phyloP scores from a whole-genome alignment of 768 basidiomycete species.

The Agrocybe praecox region DNA sequence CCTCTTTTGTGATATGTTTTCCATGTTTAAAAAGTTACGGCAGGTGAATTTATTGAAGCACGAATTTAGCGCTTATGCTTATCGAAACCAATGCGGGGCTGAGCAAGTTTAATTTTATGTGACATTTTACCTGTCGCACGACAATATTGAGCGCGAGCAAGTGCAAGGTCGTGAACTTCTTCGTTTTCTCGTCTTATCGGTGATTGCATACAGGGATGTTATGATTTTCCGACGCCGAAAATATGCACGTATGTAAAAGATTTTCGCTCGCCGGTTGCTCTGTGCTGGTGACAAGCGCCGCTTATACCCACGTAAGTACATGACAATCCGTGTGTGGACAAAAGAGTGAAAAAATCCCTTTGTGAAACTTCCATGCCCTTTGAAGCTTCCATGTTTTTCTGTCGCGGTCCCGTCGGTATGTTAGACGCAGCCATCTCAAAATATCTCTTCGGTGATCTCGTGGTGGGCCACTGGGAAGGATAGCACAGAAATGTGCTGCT shows the following conservation, averaged over 20 bases:
- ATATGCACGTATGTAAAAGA: background rate
- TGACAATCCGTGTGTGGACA: background rate
- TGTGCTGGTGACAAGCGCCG: slow-evolving; percentile 7
- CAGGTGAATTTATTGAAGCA: background rate
- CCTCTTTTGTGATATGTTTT: background rate
- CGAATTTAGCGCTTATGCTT: background rate
- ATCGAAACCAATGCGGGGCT: background rate
- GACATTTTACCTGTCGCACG: background rate
- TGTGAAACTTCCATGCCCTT: background rate
- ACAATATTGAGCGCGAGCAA: background rate
- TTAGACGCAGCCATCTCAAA: background rate
- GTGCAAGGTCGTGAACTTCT: background rate
- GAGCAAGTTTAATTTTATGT: slow-evolving; percentile 2
- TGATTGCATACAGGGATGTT: background rate
- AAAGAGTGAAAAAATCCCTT: background rate
- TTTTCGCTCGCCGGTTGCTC: background rate
- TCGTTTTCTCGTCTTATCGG: background rate
- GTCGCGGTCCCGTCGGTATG: background rate
- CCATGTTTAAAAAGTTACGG: background rate
- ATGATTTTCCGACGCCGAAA: background rate
- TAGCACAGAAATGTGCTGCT: background rate
- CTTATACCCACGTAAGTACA: slow-evolving; percentile 6
- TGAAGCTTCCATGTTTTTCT: background rate
- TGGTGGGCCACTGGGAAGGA: background rate
- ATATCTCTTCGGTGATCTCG: background rate